A percentile compares a stretch with the other conserved stretches of the same genome.
Evolutionary conservation across 306 rosid genomes (phyloP).

Genomic region (Cucurbita ficifolia): DNA sequence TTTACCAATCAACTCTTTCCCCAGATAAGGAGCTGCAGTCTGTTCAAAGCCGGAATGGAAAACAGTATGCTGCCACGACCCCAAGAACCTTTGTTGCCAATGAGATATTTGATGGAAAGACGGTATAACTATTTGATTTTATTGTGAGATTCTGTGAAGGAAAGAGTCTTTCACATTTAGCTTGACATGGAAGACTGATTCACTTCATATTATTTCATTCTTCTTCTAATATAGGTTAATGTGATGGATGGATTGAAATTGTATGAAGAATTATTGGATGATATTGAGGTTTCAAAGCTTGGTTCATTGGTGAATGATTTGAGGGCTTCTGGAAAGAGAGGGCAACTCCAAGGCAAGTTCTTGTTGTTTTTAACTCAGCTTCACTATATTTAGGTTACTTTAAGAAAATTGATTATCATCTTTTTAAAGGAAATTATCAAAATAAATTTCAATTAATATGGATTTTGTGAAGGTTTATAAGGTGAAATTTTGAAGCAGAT

Average conservation of each 20-base stretch:
- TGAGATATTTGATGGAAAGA: constrained; percentile 57
- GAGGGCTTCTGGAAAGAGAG: constrained; percentile 56
- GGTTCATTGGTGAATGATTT: constrained; percentile 51
- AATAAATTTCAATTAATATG: neutral
- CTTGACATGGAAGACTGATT: neutral
- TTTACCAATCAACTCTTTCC: neutral
- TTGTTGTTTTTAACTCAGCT: neutral
- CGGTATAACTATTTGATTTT: constrained; percentile 27
- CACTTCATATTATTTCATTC: neutral
- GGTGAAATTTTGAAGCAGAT: neutral
- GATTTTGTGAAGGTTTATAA: neutral
- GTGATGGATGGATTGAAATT: constrained; percentile 69
- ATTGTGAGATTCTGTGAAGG: neutral
- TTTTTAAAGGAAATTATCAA: neutral
- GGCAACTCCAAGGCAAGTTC: constrained; percentile 62
- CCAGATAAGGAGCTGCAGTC: constrained; percentile 42
- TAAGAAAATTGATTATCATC: neutral
- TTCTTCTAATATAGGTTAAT: constrained; percentile 42
- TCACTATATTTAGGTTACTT: neutral
- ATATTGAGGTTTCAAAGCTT: constrained; percentile 48
- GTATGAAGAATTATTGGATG: constrained; percentile 41
- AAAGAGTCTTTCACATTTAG: neutral
- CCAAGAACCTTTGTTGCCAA: constrained; percentile 48
- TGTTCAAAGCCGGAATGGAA: constrained; percentile 28
- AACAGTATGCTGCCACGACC: constrained; percentile 18